Conservation (phyloP, 1,139 yeast genomes). For the Geotrichum aggregatum region DNA sequence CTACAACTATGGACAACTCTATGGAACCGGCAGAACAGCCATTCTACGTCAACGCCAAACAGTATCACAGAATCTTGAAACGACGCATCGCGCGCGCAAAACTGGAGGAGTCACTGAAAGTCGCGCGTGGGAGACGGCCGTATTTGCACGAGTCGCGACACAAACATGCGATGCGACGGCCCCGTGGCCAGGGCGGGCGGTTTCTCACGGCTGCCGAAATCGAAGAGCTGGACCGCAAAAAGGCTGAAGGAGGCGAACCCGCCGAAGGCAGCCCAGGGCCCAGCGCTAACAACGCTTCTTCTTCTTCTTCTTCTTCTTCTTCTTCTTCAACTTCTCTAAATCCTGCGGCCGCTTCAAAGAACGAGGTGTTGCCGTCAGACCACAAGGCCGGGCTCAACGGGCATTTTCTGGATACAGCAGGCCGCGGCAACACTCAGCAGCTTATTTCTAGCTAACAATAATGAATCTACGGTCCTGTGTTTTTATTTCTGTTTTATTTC, state of each 20-base stretch:
- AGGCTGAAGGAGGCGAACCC: conserved; percentile 33
- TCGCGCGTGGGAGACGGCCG: conserved; percentile 87
- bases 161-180: conserved; percentile 98
- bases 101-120: conserved; percentile 80
- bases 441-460: not conserved
- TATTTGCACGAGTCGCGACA: conserved; percentile 96
- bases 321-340: too few relatives aligned
- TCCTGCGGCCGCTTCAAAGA: too few relatives aligned
- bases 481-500: not conserved
- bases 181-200: conserved; percentile 97
- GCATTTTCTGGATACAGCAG: not conserved
- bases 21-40: conserved; percentile 66
- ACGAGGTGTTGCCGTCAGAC: not conserved
- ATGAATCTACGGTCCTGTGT: not conserved
- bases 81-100: conserved; percentile 91
- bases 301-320: too few relatives aligned
- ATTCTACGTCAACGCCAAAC: conserved; percentile 95
- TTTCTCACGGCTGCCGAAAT: conserved; percentile 95
- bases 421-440: not conserved
- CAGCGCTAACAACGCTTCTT: not conserved
- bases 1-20: conserved; percentile 21
- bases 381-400: not conserved
- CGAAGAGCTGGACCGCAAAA: conserved; percentile 69
- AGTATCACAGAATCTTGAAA: conserved; percentile 88
- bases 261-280: not conserved